phyloP scores from a whole-genome alignment of 2,329 filamentous ascomycete genomes.

The Ceratocystis alfenasii region DNA sequence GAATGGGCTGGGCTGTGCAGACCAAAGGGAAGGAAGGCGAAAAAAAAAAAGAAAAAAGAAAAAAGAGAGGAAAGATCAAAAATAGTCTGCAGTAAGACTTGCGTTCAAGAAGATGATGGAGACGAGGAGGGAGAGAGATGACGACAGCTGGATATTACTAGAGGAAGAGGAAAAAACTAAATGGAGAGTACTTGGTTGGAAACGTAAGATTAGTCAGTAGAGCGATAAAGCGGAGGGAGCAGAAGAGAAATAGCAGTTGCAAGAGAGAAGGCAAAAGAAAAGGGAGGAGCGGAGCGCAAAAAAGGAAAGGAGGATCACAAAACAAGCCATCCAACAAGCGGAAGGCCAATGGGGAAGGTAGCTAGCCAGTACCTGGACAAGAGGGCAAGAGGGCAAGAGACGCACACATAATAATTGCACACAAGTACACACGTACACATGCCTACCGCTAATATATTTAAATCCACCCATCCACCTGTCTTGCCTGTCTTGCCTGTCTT shows the following conservation, averaged over 20 bases:
- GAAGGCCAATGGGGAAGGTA: constrained; percentile 6
- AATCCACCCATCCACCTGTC: background rate
- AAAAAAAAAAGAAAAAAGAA: background rate
- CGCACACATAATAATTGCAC: background rate
- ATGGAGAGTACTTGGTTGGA: background rate
- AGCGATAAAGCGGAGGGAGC: background rate
- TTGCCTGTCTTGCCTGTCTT: background rate
- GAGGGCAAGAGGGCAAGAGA: background rate
- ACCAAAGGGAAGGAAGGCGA: background rate
- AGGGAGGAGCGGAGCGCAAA: background rate
- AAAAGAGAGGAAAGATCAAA: background rate
- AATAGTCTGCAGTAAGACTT: background rate
- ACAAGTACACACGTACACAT: background rate
- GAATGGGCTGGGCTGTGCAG: constrained; percentile 5
- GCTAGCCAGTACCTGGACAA: background rate
- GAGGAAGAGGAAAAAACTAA: constrained; percentile 7
- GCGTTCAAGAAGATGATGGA: background rate
- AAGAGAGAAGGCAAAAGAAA: background rate
- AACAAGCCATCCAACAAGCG: constrained; percentile 3
- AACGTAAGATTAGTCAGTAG: background rate
- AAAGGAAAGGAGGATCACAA: constrained; percentile 1
- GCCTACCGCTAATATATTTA: background rate
- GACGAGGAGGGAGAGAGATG: background rate
- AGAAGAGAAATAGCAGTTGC: background rate
- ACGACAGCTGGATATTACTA: background rate